Base-by-base conservation (phyloP, 768 basidiomycete species). In the Baorangia bicolor region DNA sequence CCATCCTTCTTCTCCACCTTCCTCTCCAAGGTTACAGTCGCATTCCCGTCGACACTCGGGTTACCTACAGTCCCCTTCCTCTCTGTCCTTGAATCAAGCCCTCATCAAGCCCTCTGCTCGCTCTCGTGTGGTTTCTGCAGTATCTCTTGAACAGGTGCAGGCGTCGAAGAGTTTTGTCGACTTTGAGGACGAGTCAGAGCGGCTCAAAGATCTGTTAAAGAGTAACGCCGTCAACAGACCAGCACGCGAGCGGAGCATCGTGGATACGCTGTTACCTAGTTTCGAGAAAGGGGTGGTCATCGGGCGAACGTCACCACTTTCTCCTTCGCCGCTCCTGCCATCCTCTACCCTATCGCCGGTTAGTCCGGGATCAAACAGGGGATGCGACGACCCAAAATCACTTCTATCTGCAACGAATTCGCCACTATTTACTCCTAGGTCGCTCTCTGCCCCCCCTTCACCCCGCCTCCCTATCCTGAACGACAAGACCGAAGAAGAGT, bases 141-240 rank as follows among this genome's bases (percentile, higher is more conserved):
- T 93, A 5, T 88, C 83, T 9, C 75, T 75, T 10, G 87, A 90
- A 56, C 81, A 81, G 56, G 88, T 82, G 0, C 87, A 92, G 67
- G 91, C 90, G 0, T 84, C 88, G 0, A 90, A 82, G 72, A 90
- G 84, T 60, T 86, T 81, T 63, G 86, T 92, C 2, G 92, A 93
- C 65, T 90, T 85, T 53, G 91, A 92, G 3, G 88, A 91, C 41
- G 91, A 93, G 64, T 78, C 86, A 2, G 86, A 85, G 51, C 86
- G 84, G 60, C 75, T 93, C 57, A 90, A 88, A 65, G 86, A 84
- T 34, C 76, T 93, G 65, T 69, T 93, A 31, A 86, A 84, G 62
- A 83, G 81, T 11, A 79, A 69, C 53, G 72, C 73, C 33, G 75
- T 71, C 18, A 83, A 71, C 28, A 73, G 64, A 58, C 53, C 54